phyloP scores from a whole-genome alignment of 257 asterid species.

The Plantago major region DNA sequence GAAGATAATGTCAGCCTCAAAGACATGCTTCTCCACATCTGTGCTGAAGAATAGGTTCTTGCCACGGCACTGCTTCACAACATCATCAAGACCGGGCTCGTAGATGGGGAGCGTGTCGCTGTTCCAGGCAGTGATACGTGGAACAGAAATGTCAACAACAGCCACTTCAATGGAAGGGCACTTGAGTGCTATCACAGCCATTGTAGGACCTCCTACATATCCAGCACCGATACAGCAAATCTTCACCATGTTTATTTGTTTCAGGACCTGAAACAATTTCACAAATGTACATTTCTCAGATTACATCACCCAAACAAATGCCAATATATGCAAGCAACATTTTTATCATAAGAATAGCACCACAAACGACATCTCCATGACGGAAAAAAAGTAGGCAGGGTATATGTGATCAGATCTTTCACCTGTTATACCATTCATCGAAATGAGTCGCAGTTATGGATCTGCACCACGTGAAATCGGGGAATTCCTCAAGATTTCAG shows the following conservation, averaged over 20 bases:
- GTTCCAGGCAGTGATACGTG: slow-evolving; percentile 49
- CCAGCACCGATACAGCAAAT: slow-evolving; percentile 52
- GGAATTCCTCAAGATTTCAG: background rate
- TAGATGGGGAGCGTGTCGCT: slow-evolving; percentile 60
- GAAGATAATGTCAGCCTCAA: slow-evolving; percentile 52
- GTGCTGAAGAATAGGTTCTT: slow-evolving; percentile 56
- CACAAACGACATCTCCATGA: background rate
- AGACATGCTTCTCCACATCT: slow-evolving; percentile 47
- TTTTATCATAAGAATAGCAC: background rate
- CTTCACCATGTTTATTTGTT: slow-evolving; percentile 33
- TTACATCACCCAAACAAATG: background rate
- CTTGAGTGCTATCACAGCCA: slow-evolving; percentile 49
- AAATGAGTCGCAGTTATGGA: background rate
- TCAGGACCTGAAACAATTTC: background rate
- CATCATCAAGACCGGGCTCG: slow-evolving; percentile 62
- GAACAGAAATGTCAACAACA: slow-evolving; percentile 42
- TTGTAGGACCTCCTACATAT: slow-evolving; percentile 49
- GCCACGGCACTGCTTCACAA: slow-evolving; percentile 61
- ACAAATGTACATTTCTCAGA: slow-evolving; percentile 3
- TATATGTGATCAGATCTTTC: background rate
- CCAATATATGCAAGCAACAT: background rate
- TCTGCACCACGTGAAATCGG: background rate
- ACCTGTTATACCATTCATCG: background rate
- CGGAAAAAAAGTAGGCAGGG: background rate
- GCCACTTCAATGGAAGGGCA: slow-evolving; percentile 44